Evolutionary conservation across 371 early-diverging fungal species (phyloP).

Genomic region (Fennellomyces sp.): DNA sequence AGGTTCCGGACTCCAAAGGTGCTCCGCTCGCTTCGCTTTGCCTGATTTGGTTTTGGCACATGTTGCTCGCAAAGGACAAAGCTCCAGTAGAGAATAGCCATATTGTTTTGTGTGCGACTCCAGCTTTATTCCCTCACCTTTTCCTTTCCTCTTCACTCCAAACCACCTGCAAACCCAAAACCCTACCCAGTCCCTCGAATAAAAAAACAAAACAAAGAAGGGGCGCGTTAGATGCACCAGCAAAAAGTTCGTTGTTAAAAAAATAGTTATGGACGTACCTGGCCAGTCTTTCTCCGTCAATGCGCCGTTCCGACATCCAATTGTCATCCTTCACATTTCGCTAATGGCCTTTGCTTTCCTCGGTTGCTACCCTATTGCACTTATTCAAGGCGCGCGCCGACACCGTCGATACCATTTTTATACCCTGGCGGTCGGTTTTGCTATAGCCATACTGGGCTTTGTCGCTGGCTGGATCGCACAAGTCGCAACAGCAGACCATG

Average conservation of each 20-base stretch:
- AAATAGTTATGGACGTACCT: constrained; percentile 27
- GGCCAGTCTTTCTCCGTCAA: constrained; percentile 41
- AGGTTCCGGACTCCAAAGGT: neutral
- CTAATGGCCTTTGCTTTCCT: constrained; percentile 42
- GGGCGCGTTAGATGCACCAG: neutral
- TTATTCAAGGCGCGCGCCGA: constrained; percentile 37
- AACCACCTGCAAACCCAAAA: neutral
- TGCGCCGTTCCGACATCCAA: constrained; percentile 44
- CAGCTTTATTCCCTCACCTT: neutral
- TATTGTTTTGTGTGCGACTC: constrained; percentile 1
- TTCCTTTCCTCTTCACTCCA: neutral
- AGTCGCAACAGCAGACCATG: neutral
- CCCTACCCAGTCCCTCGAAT: neutral
- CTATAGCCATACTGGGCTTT: constrained; percentile 32
- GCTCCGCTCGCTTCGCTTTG: constrained; percentile 2
- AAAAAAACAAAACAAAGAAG: constrained; percentile 6
- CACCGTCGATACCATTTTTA: constrained; percentile 27
- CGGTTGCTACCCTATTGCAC: constrained; percentile 40
- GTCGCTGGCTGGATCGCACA: constrained; percentile 31
- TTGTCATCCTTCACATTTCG: constrained; percentile 39
- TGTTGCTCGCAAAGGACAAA: neutral
- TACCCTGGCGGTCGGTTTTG: constrained; percentile 17
- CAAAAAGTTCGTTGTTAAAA: no score
- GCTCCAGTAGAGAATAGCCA: neutral
- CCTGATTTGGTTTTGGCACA: constrained; percentile 3